Base-by-base conservation (phyloP, 2,329 filamentous ascomycete genomes). In the Penicillium griseofulvum region DNA sequence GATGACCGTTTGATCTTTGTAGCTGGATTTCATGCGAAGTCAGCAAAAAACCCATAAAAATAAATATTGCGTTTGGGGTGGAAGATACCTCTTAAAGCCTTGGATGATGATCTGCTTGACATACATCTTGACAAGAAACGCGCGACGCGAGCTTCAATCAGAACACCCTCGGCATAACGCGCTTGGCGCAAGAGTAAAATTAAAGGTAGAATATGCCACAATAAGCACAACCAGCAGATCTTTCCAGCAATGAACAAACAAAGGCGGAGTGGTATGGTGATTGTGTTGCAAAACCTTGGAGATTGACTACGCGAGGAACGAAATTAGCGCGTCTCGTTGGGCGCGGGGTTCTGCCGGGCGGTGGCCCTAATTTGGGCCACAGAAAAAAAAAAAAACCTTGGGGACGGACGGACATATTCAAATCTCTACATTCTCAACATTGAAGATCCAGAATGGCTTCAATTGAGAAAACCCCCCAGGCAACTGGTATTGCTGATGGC, bases 71-170 rank as follows among this genome's bases (percentile, higher is more conserved):
- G 36, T n/a, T 22, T 17, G 43, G 7, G 41, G 26, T 38, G 49
- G 29, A 54, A 70, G 76, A 65, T 76, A 95, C 91, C 91, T 97
- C 80, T 99, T 99, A 80, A 99, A 99, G 86, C 94, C 94, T 76
- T 99, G 94, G 73, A 99, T 97, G 76, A 97, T 97, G 75, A 97
- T 97, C 80, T 99, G 94, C 77, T 99, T 99, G 83, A 99, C 97
- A 81, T 95, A 94, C 92, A 97, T 96, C 66, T 73, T 81, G 74
- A 62, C 59, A 57, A 62, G 43, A 57, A 45, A 64, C 60, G 68
- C 63, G 65, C 59, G 65, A 68, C 64, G 64, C 65, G 66, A 65
- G 51, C 54, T 62, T 64, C 56, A 66, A 50, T 59, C 57, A 57
- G 34, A 64, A 60, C 56, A 58, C 57, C 64, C 57, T 52, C 52